Evolutionary conservation across 371 early-diverging fungal genomes (phyloP), one percentile per base, ranked within the genome.

Genomic region (Dichotomocladium elegans): DNA sequence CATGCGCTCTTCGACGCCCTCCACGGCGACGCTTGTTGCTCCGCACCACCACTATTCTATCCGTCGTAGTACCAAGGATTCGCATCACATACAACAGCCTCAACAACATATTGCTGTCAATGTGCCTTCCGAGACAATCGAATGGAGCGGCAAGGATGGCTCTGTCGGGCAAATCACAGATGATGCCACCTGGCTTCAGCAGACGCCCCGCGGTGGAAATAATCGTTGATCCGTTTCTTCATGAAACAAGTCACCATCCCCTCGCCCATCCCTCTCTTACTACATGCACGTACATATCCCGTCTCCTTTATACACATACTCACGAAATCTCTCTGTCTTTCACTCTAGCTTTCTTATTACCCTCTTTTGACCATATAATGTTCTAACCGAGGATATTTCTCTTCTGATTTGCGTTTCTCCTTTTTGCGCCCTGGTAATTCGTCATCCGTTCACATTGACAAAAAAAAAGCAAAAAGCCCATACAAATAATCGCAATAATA

Each of bases 121-220:
- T 14, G 31, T 41, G 6, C 10, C 41, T 3, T 41, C 47, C 10
- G 40, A 52, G 15, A 34, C 29, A 44, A 31, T 26, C 6, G 40
- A 41, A 21, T 47, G 48, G 48, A 55, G 42, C 17, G 40, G 30
- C 27, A 46, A 54, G 14, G 34, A 29, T 30, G 52, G 47, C 35
- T 31, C 50, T 15, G 33, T 37, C 41, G 56, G 56, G 9, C 49
- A 55, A 56, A 61, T 51, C 33, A 55, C 61, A 19, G 45, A 61
- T 30, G 61, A 61, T 41, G 51, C 56, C 10, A 61, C 56, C 56
- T 61, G 61, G 61, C 43, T 61, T 10, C 61, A 61, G 24, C 61
- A 61, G 42, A 43, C 56, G 37, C 61, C 56, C 22, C 47, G 48
- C 35, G 48, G 55, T 34, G 41, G 48, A 26, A n/a, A n/a, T n/a